These are phyloP conservation scores for Sarocladium oryzae DNA, from an alignment of 2,329 filamentous ascomycete species.

Conservation along the genomic window DNA sequence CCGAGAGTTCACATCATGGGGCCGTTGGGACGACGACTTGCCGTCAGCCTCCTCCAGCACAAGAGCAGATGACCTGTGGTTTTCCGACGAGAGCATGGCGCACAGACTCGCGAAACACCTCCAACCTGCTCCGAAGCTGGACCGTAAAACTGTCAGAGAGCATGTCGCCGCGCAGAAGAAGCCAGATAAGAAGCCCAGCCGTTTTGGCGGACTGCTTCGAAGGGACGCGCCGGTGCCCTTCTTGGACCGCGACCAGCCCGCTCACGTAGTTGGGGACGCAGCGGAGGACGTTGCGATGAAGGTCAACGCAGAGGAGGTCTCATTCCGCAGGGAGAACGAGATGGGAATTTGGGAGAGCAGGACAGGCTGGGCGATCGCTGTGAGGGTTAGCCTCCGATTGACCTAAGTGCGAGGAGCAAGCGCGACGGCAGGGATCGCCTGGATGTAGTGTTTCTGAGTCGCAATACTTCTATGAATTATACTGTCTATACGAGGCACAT, in stretches of 20 bases:
- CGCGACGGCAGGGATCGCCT: no score
- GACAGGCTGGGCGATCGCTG: constrained; percentile 36
- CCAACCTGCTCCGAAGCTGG: constrained; percentile 25
- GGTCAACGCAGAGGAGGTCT: constrained; percentile 31
- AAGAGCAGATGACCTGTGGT: constrained; percentile 32
- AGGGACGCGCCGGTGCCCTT: constrained; percentile 1
- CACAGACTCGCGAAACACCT: constrained; percentile 36
- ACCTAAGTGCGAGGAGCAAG: no score
- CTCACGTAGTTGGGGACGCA: no score
- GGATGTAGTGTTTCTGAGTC: no score
- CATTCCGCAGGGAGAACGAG: constrained; percentile 37
- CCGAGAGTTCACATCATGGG: constrained; percentile 39
- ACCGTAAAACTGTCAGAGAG: neutral
- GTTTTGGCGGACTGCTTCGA: constrained; percentile 2
- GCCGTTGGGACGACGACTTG: constrained; percentile 29
- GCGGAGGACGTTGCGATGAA: constrained; percentile 16
- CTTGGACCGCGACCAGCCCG: neutral
- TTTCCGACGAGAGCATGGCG: constrained; percentile 40
- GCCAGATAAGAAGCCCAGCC: neutral
- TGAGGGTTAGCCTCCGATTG: constrained; percentile 20
- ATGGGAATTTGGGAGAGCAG: constrained; percentile 38
- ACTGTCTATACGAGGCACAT: no score
- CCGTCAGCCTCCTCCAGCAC: constrained; percentile 2
- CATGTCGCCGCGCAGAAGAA: neutral
- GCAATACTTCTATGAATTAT: no score